Evolutionary conservation across 2,329 filamentous ascomycete species (phyloP).

Genomic region (Polytolypa hystricis): DNA sequence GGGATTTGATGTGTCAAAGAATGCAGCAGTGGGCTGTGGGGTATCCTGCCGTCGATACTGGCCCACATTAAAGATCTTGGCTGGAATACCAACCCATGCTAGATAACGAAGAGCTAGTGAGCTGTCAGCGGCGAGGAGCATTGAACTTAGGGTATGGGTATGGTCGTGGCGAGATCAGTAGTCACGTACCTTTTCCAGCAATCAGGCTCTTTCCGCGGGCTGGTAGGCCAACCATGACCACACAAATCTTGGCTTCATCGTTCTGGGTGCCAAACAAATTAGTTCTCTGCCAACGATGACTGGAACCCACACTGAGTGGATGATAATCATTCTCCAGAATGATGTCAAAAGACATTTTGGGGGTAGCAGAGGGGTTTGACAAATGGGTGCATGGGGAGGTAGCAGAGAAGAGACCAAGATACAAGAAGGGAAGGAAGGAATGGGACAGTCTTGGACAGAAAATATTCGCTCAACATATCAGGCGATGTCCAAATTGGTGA

Average conservation of each 20-base stretch:
- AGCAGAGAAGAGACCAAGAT: neutral
- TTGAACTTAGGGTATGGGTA: neutral
- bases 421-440: too few relatives aligned
- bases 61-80: slow-evolving; percentile 94
- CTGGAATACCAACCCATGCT: slow-evolving; percentile 88
- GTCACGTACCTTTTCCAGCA: slow-evolving; percentile 73
- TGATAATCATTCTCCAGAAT: neutral
- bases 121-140: slow-evolving; percentile 7
- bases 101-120: slow-evolving; percentile 75
- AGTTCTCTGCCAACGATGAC: too few relatives aligned
- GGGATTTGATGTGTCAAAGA: slow-evolving; percentile 83
- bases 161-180: neutral
- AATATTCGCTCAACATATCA: too few relatives aligned
- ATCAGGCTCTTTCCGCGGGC: slow-evolving; percentile 96
- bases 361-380: neutral
- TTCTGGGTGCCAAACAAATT: slow-evolving; percentile 46
- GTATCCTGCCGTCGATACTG: slow-evolving; percentile 85
- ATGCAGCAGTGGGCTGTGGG: slow-evolving; percentile 82
- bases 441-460: too few relatives aligned
- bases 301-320: neutral
- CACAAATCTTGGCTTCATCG: slow-evolving; percentile 92
- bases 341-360: neutral
- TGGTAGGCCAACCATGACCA: slow-evolving; percentile 96
- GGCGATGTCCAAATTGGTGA: too few relatives aligned
- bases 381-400: neutral